phyloP scores from a whole-genome alignment of 164 flowering plant genomes.

The Aristolochia fimbriata region DNA sequence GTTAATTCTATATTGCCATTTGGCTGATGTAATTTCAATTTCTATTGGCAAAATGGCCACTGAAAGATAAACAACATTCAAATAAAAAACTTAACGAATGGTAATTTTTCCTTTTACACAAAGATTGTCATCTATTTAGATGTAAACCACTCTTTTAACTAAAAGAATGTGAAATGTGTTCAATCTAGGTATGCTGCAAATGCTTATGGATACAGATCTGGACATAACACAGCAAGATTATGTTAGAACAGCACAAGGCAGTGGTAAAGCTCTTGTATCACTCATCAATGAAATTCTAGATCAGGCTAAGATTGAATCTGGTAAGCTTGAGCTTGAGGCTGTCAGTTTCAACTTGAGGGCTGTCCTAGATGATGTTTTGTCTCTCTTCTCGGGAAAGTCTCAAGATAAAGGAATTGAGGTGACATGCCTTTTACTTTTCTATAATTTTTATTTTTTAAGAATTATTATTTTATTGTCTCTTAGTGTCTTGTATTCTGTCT shows the following conservation, averaged over 20 bases:
- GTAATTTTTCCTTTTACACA: no score
- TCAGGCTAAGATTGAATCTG: constrained; percentile 94
- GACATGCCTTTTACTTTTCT: constrained; percentile 1
- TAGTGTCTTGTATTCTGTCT: constrained; percentile 10
- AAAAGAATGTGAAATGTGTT: background rate
- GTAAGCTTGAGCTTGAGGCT: constrained; percentile 92
- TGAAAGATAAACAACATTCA: no score
- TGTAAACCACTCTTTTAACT: no score
- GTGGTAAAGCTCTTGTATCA: constrained; percentile 88
- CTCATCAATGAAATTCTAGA: constrained; percentile 89
- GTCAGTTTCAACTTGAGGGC: constrained; percentile 67
- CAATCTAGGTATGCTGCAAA: constrained; percentile 73
- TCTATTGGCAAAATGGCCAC: no score
- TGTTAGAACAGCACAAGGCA: constrained; percentile 83
- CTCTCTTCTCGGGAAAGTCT: constrained; percentile 88
- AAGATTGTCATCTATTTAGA: no score
- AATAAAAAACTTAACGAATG: no score
- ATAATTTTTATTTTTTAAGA: background rate
- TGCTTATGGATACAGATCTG: constrained; percentile 89
- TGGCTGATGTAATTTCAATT: no score
- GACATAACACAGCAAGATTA: constrained; percentile 89
- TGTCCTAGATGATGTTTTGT: constrained; percentile 80
- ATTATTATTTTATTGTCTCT: background rate
- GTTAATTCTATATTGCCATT: no score
- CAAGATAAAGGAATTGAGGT: constrained; percentile 94